Evolutionary conservation across 2,329 filamentous ascomycete species (phyloP), one percentile per base, ranked within the genome.

Genomic region (Fusarium gaditjirri): DNA sequence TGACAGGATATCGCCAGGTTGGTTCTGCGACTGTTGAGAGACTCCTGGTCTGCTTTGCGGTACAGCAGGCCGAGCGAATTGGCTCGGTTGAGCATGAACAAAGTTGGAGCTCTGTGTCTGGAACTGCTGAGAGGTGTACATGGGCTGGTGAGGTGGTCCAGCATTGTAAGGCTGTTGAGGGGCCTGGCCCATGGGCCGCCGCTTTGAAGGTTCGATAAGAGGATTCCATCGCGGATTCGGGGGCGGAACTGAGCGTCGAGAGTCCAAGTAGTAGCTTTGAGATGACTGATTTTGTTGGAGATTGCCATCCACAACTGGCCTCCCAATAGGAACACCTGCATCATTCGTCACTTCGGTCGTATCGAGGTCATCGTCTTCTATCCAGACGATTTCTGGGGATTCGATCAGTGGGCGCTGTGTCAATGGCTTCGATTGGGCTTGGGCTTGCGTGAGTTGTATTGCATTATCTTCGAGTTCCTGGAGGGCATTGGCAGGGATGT

Each of bases 381-480:
- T 83, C 74, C 83, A 84, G n/a, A 83, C 81, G 47, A 83, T 82
- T 27, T 84, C 80, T 43, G 80, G 76, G 23, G 79, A 79, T 53
- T 77, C 71, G 59, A 76, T 73, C 36, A 72, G 75, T 19, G 68
- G 72, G 7, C 55, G 69, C 21, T 72, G 75, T 25, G 70, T 76
- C 21, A 72, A 75, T 49, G 57, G 61, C 43, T 77, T 78, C 6
- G 74, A 71, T 19, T 75, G 67, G 19, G 70, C 70, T 31, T 74
- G 76, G 29, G 72, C 73, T 73, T 90, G 88, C 8, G 90, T 91
- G 72, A 86, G 86, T 72, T 87, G 87, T 71, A 91, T 88, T 42
- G 90, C 90, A 76, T 87, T 86, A 75, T 87, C 86, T 77, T 92
- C 90, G 69, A 92, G 87, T 77, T 91, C 89, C 74, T 89, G 84